Base-by-base conservation (phyloP, 2,329 filamentous ascomycete genomes). In the Arthrobotrys pseudoclavata region DNA sequence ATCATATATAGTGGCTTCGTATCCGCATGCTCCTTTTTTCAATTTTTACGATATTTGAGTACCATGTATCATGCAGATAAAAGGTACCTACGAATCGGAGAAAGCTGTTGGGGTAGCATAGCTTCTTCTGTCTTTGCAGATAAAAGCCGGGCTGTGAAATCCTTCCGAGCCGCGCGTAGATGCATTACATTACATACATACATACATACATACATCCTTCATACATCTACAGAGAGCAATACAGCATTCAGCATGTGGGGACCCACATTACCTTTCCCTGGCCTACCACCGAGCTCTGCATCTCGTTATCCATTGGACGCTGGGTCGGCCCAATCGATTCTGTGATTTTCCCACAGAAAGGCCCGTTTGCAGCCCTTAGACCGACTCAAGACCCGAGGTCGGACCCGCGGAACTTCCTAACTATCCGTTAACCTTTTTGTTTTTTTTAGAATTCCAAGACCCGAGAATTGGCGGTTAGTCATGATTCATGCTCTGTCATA, bases 141-240 rank as follows among this genome's bases (percentile, higher is more conserved):
- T n/a, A 42, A 45, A 45, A 45, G 42, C 42, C 55, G 55, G 55
- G 15, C 12, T 24, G 31, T 26, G 55, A 12, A 60, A 60, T 60
- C 55, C 55, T 34, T 60, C 55, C 55, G 55, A 42, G 31, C 55
- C 55, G 55, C 52, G 31, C n/a, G n/a, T n/a, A n/a, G n/a, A n/a
- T 29, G 22, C n/a, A 20, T 53, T 3, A 18, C 50, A 53, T 31
- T 53, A 52, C 48, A 26, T 18, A 48, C 45, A 24, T 24, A 48
- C 40, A 45, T 18, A n/a, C n/a, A n/a, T n/a, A n/a, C n/a, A 2
- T 47, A 26, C 42, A 47, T 3, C 13, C 42, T 6, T 9, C n/a
- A 4, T 40, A 40, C 10, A 12, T 3, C 10, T 40, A 40, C 34
- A 4, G 4, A 40, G 18, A 24, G 20, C 13, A 24, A 24, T 20